phyloP scores from a whole-genome alignment of 805 yeast species.

The Groenewaldozyma salmanticensis region DNA sequence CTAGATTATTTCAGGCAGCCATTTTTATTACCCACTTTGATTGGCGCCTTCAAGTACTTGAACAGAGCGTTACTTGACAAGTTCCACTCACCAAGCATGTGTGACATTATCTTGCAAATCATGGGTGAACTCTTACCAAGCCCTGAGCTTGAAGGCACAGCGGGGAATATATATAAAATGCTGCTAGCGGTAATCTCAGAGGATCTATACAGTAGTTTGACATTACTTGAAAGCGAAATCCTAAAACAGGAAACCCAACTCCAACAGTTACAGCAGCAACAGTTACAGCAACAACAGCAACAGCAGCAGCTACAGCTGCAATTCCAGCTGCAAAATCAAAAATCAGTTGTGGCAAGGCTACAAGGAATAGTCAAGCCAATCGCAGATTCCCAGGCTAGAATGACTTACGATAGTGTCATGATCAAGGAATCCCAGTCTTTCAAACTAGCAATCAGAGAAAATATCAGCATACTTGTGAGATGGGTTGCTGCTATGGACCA shows the following conservation, averaged over 20 bases:
- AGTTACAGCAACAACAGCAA: slow-evolving; percentile 8
- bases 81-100: slow-evolving; percentile 24
- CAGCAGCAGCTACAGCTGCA: no score
- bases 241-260: background rate
- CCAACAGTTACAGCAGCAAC: slow-evolving; percentile 1
- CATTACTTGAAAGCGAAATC: background rate
- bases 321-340: slow-evolving; percentile 4
- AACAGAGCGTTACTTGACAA: slow-evolving; percentile 33
- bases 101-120: slow-evolving; percentile 30
- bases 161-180: slow-evolving; percentile 35
- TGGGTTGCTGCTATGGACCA: slow-evolving; percentile 19
- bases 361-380: slow-evolving; percentile 5
- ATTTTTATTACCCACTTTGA: slow-evolving; percentile 49
- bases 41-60: slow-evolving; percentile 45
- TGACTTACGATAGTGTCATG: slow-evolving; percentile 4
- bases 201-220: slow-evolving; percentile 18
- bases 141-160: slow-evolving; percentile 35
- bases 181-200: slow-evolving; percentile 27
- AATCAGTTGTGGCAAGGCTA: background rate
- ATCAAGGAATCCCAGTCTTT: slow-evolving; percentile 1
- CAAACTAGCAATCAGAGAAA: slow-evolving; percentile 14
- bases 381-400: slow-evolving; percentile 4
- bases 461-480: slow-evolving; percentile 11
- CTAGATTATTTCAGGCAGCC: slow-evolving; percentile 81
- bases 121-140: slow-evolving; percentile 36